phyloP scores from a whole-genome alignment of 2,329 filamentous ascomycete genomes.

The Blastomyces emzantsi region DNA sequence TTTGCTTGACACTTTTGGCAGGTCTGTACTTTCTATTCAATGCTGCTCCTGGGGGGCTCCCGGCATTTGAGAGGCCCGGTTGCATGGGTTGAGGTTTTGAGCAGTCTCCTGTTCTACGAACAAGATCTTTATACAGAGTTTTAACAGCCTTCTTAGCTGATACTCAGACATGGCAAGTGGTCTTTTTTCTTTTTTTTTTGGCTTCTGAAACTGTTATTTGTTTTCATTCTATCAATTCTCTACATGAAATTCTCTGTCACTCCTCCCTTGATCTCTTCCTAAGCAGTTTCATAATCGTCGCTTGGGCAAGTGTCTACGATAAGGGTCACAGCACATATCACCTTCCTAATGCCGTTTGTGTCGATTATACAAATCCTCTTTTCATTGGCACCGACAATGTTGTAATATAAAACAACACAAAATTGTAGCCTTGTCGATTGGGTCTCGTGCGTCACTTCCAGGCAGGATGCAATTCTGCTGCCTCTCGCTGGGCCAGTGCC shows the following conservation, averaged over 20 bases:
- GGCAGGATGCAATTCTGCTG: not conserved
- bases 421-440: not conserved
- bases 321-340: not conserved
- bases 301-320: not conserved
- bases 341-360: not conserved
- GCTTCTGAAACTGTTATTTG: no score
- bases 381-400: not conserved
- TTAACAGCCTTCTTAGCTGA: no score
- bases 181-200: no score
- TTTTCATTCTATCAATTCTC: no score
- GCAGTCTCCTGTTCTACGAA: not conserved
- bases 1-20: not conserved
- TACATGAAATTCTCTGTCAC: no score
- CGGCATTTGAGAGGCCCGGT: not conserved
- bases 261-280: not conserved
- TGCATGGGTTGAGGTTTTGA: not conserved
- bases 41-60: not conserved
- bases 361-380: not conserved
- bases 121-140: not conserved
- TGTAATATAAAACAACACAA: not conserved
- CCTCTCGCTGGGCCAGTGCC: not conserved
- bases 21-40: not conserved
- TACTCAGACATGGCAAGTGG: not conserved
- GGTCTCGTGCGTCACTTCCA: not conserved
- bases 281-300: not conserved